A percentile compares a stretch with the other conserved stretches of the same genome.
phyloP scores from a whole-genome alignment of 371 early-diverging fungal genomes.

The Mortierella sp. region DNA sequence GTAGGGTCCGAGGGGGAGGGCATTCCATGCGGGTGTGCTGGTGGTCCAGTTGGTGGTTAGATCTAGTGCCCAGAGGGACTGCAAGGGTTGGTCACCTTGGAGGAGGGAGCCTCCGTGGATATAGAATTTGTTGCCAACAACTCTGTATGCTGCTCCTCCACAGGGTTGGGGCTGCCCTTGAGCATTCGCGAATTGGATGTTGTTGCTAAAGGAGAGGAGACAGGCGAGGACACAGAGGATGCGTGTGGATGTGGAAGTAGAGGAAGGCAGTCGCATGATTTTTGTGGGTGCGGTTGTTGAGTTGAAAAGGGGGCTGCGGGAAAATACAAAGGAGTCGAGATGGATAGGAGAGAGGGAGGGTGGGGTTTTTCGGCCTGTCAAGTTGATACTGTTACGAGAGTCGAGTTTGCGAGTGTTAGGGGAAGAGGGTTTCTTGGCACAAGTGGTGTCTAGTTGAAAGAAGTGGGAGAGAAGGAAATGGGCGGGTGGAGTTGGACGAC shows the following conservation, averaged over 20 bases:
- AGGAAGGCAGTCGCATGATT: slow-evolving; percentile 18
- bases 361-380: not conserved
- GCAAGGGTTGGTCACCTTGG: slow-evolving; percentile 27
- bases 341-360: not conserved
- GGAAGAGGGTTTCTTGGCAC: not conserved
- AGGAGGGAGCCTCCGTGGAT: slow-evolving; percentile 46
- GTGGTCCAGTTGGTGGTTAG: slow-evolving; percentile 43
- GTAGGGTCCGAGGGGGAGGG: slow-evolving; percentile 23
- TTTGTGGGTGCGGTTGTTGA: not conserved
- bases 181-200: not conserved
- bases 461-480: not conserved
- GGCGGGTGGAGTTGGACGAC: not conserved
- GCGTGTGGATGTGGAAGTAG: not conserved
- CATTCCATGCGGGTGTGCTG: slow-evolving; percentile 33
- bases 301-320: not conserved
- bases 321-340: slow-evolving; percentile 5
- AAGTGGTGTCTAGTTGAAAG: not conserved
- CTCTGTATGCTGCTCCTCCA: slow-evolving; percentile 37
- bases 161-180: slow-evolving; percentile 40
- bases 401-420: not conserved
- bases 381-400: not conserved
- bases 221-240: not conserved
- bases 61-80: slow-evolving; percentile 37
- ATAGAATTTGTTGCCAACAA: slow-evolving; percentile 32
- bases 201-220: not conserved